A percentile compares a stretch with the other conserved stretches of the same genome.
phyloP scores from a whole-genome alignment of 2,329 filamentous ascomycete genomes.

The Penicillium sp. region DNA sequence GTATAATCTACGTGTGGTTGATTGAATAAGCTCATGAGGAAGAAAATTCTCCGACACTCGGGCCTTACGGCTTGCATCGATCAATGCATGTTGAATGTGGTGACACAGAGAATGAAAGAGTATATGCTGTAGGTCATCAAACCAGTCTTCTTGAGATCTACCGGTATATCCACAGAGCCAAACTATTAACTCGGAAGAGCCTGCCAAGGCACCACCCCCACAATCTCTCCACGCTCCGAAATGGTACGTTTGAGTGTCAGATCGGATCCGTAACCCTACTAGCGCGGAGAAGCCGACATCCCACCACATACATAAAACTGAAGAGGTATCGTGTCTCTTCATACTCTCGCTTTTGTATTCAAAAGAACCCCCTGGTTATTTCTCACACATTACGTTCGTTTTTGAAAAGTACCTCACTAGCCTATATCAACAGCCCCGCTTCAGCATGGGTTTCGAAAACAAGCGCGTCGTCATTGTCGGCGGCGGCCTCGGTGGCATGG shows the following conservation, averaged over 20 bases:
- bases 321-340: not conserved
- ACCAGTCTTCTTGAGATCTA: not conserved
- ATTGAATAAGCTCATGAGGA: not conserved
- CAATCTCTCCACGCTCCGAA: conserved; percentile 22
- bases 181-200: conserved; percentile 12
- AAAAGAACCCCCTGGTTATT: not conserved
- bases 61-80: not conserved
- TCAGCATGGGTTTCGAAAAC: conserved; percentile 30
- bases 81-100: not conserved
- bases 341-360: not conserved
- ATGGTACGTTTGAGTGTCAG: conserved; percentile 6
- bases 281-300: conserved; percentile 12
- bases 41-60: not conserved
- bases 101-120: not conserved
- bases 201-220: conserved; percentile 6
- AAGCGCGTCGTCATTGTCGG: conserved; percentile 36
- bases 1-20: not conserved
- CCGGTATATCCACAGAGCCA: conserved; percentile 9
- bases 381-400: not conserved
- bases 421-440: not conserved
- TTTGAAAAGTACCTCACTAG: not conserved
- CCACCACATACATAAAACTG: conserved; percentile 11
- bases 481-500: conserved; percentile 39
- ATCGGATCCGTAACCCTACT: conserved; percentile 17
- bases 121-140: not conserved